Conservation (phyloP, 768 basidiomycete genomes). For the Mycena epipterygia region DNA sequence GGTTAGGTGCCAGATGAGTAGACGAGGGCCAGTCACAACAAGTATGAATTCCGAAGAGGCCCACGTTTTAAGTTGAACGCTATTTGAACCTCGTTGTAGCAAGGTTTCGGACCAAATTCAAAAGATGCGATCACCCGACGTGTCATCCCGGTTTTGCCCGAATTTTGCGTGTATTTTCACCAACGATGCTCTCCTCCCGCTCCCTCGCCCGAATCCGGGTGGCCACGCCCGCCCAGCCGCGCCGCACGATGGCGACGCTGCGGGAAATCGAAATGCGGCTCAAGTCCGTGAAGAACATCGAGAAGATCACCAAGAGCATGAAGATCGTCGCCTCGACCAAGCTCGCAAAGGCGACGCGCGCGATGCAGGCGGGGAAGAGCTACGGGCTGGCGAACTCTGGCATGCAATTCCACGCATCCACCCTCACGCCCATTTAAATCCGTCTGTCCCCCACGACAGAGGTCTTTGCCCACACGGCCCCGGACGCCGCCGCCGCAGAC, state of each 20-base stretch:
- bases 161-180: too few species aligned
- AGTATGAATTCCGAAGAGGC: too few species aligned
- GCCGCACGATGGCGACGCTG: constrained; percentile 93
- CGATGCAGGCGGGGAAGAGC: constrained; percentile 90
- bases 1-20: too few species aligned
- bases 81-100: too few species aligned
- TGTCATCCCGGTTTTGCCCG: too few species aligned
- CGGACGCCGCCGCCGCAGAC: constrained; percentile 70
- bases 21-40: too few species aligned
- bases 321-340: constrained; percentile 99
- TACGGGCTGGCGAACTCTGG: constrained; percentile 94
- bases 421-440: too few species aligned
- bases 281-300: constrained; percentile 96
- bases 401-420: constrained; percentile 52
- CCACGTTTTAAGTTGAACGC: too few species aligned
- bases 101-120: too few species aligned
- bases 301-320: constrained; percentile 99
- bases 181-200: background rate
- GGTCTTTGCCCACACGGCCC: constrained; percentile 74
- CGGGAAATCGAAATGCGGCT: constrained; percentile 96
- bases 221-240: constrained; percentile 45
- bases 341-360: constrained; percentile 92
- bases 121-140: too few species aligned
- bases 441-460: constrained; percentile 58
- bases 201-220: background rate